phyloP scores from a whole-genome alignment of 139 green algal species.

The Tetratostichococcus sp. region DNA sequence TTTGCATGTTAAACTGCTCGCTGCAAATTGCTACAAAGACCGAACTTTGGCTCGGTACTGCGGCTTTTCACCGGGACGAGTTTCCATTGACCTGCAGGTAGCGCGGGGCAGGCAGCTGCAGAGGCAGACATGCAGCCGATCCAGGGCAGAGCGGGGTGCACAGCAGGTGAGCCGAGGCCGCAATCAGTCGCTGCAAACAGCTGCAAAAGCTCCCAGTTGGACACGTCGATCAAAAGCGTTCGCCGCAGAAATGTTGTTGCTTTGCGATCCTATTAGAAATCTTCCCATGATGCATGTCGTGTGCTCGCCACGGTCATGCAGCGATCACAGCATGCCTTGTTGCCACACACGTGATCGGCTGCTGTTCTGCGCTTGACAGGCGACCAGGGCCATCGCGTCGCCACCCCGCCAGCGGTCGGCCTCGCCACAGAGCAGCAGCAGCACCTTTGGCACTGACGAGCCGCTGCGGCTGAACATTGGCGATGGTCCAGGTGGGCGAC shows the following conservation, averaged over 20 bases:
- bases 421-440: neutral
- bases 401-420: neutral
- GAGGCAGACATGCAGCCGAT: neutral
- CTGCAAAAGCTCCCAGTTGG: neutral
- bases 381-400: neutral
- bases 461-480: conserved; percentile 16
- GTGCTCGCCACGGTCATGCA: too few relatives aligned
- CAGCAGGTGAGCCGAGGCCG: neutral
- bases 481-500: conserved; percentile 14
- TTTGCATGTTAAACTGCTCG: neutral
- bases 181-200: neutral
- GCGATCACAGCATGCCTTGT: neutral
- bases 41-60: neutral
- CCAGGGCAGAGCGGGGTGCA: neutral
- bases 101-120: neutral
- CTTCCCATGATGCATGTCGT: neutral
- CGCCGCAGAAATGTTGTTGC: neutral
- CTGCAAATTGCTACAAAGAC: neutral
- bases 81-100: neutral
- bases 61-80: too few relatives aligned
- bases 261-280: neutral
- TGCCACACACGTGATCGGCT: neutral
- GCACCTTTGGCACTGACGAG: conserved; percentile 5
- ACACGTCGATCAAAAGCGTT: neutral
- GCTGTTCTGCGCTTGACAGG: neutral